A percentile compares a stretch with the other conserved stretches of the same genome.
These are phyloP conservation scores for Hypsizygus marmoreus DNA, from an alignment of 768 basidiomycete species.

Conservation along the genomic window DNA sequence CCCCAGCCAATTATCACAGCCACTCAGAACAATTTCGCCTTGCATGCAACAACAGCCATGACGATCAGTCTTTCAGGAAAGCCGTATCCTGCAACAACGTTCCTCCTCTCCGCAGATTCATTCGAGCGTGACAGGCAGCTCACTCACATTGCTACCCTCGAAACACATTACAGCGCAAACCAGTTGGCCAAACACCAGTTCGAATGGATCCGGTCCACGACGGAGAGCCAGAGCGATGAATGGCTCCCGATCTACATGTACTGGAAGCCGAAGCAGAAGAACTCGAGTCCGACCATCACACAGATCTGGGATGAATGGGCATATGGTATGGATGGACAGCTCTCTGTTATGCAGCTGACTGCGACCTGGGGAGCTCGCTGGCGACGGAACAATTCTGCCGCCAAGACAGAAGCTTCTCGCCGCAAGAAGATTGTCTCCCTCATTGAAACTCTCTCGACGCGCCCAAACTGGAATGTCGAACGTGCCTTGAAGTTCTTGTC, in stretches of 20 bases:
- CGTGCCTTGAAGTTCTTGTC: constrained; percentile 24
- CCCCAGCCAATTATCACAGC: too few species aligned
- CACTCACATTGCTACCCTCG: neutral
- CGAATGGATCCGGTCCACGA: constrained; percentile 20
- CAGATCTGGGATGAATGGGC: constrained; percentile 31
- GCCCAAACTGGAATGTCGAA: constrained; percentile 21
- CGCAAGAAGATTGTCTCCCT: constrained; percentile 23
- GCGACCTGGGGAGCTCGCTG: constrained; percentile 20
- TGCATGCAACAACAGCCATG: too few species aligned
- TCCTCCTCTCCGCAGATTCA: constrained; percentile 4
- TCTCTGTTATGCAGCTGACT: constrained; percentile 19
- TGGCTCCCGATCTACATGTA: constrained; percentile 28
- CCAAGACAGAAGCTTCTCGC: constrained; percentile 24
- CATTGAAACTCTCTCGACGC: constrained; percentile 17
- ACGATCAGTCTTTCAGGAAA: neutral
- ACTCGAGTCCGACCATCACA: constrained; percentile 10
- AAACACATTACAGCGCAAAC: constrained; percentile 5
- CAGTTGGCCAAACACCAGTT: constrained; percentile 17
- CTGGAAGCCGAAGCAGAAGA: constrained; percentile 10
- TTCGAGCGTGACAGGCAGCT: constrained; percentile 7
- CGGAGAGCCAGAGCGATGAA: constrained; percentile 17
- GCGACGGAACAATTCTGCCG: constrained; percentile 19
- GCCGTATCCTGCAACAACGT: constrained; percentile 1
- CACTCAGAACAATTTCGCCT: neutral
- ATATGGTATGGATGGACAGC: constrained; percentile 25